A percentile compares a stretch with the other conserved stretches of the same genome.
Conservation (phyloP, 1,139 yeast species). For the Magnusiomyces ingens region DNA sequence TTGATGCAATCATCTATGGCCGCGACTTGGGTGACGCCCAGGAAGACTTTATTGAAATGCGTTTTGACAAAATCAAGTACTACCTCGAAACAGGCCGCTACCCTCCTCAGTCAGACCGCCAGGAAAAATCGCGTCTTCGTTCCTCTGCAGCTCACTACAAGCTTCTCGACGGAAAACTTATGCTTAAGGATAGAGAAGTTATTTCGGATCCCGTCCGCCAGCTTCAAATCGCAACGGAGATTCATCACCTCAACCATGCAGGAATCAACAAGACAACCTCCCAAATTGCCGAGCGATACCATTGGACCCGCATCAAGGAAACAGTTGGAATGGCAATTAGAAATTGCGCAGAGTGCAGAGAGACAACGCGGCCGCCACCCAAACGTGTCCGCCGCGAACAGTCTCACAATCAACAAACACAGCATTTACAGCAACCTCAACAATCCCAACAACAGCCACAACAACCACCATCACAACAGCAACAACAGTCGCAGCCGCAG, state of each 20-base stretch:
- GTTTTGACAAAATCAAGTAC: conserved; percentile 72
- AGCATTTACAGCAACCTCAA: neutral
- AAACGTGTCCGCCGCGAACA: conserved; percentile 5
- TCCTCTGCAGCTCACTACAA: conserved; percentile 77
- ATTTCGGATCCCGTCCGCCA: conserved; percentile 70
- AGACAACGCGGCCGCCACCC: conserved; percentile 30
- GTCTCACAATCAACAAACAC: neutral
- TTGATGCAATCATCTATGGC: conserved; percentile 76
- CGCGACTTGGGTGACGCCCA: conserved; percentile 45
- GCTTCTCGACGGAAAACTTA: conserved; percentile 61
- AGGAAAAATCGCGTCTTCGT: conserved; percentile 77
- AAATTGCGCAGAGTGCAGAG: conserved; percentile 69
- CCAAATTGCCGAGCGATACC: conserved; percentile 68
- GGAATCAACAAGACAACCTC: conserved; percentile 92
- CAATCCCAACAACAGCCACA: conserved; percentile 12
- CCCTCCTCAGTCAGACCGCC: conserved; percentile 75
- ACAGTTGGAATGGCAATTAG: conserved; percentile 77
- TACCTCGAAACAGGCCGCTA: conserved; percentile 81
- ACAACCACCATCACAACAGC: conserved; percentile 8
- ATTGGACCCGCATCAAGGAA: conserved; percentile 87
- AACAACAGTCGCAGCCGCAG: conserved; percentile 6
- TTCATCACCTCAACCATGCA: conserved; percentile 64
- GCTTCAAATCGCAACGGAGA: conserved; percentile 62
- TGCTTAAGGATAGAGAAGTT: conserved; percentile 77
- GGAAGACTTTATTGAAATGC: conserved; percentile 47